A percentile compares a stretch with the other conserved stretches of the same genome.
phyloP scores from a whole-genome alignment of 2,329 filamentous ascomycete genomes.

The Pseudopyricularia javanii region DNA sequence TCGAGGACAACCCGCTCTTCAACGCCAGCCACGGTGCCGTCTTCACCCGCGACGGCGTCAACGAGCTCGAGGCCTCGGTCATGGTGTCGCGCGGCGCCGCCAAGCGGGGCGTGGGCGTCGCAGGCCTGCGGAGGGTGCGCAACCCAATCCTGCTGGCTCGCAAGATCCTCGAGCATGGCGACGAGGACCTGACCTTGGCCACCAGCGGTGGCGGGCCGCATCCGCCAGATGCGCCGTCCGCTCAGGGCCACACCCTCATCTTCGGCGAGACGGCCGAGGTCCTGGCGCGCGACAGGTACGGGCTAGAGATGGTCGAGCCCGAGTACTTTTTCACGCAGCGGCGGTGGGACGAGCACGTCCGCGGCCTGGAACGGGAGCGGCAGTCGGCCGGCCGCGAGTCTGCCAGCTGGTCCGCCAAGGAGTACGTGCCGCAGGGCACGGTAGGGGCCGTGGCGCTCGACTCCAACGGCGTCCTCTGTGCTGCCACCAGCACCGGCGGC shows the following conservation, averaged over 20 bases:
- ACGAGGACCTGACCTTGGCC: constrained; percentile 35
- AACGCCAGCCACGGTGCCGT: constrained; percentile 78
- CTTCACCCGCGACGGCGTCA: constrained; percentile 70
- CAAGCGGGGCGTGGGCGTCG: constrained; percentile 70
- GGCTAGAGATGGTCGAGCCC: constrained; percentile 55
- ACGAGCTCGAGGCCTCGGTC: constrained; percentile 76
- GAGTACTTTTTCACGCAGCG: constrained; percentile 68
- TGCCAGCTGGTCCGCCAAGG: constrained; percentile 7
- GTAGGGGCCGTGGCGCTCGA: constrained; percentile 76
- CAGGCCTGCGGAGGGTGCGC: constrained; percentile 59
- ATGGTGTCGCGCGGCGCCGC: constrained; percentile 66
- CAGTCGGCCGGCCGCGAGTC: constrained; percentile 17
- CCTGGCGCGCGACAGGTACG: constrained; percentile 51
- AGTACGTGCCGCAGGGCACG: constrained; percentile 70
- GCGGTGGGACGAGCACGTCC: constrained; percentile 57
- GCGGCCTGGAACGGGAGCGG: constrained; percentile 34
- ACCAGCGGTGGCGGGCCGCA: constrained; percentile 7
- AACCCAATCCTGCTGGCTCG: constrained; percentile 68
- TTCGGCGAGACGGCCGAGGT: constrained; percentile 51
- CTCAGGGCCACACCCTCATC: constrained; percentile 35
- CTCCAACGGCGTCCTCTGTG: constrained; percentile 58
- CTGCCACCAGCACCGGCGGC: constrained; percentile 59
- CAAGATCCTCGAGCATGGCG: constrained; percentile 56
- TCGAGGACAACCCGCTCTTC: constrained; percentile 74
- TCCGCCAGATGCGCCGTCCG: constrained; percentile 21